phyloP scores from a whole-genome alignment of 108 stramenopile species.

The Nitzschia sp. region DNA sequence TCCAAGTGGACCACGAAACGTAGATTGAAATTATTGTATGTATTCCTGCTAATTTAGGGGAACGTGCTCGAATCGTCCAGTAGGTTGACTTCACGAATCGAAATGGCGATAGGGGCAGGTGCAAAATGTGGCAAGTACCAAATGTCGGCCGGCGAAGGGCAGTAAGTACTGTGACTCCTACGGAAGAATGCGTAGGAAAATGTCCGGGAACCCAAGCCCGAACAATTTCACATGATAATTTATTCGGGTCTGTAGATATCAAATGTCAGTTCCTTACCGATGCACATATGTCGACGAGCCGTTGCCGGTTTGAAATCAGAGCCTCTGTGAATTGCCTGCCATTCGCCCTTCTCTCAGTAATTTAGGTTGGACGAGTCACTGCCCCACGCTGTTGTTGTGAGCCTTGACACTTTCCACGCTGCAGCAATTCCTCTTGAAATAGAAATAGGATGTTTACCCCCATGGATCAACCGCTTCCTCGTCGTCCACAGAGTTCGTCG shows the following conservation, averaged over 20 bases:
- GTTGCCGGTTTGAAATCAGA: background rate
- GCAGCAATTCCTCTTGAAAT: background rate
- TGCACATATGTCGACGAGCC: background rate
- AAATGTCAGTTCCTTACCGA: background rate
- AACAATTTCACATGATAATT: background rate
- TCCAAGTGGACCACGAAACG: no score
- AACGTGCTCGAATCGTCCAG: no score
- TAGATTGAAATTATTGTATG: no score
- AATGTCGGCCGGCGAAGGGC: background rate
- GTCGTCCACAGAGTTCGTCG: background rate
- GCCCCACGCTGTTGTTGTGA: background rate
- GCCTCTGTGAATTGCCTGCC: no score
- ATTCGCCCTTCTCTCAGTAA: background rate
- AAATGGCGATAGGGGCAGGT: background rate
- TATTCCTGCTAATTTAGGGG: no score
- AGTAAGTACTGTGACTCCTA: background rate
- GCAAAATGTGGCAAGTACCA: background rate
- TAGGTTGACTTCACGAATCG: background rate
- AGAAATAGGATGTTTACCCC: conserved; percentile 2
- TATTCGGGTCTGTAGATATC: background rate
- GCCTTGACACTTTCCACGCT: background rate
- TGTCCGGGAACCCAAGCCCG: no score
- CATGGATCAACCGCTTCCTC: conserved; percentile 10
- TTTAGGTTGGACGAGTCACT: background rate
- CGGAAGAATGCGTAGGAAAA: background rate